Evolutionary conservation across 1,284 basidiomycete species (phyloP), one percentile per base, ranked within the genome.

Genomic region (Cutaneotrichosporon dermatis): DNA sequence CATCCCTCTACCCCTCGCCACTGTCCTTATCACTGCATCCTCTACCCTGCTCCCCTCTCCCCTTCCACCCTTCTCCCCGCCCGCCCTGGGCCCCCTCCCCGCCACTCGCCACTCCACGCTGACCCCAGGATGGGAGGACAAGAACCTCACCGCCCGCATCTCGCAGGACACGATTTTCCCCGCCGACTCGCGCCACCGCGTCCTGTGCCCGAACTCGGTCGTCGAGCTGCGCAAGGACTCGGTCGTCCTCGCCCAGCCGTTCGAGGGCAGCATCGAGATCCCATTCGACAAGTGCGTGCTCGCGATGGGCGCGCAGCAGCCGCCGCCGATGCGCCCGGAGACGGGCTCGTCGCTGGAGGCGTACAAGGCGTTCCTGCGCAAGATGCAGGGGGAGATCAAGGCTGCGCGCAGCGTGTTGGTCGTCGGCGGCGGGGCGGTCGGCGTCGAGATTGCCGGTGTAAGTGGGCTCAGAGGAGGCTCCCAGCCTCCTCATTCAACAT

Each of bases 361-460:
- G 12, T 69, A 63, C 57, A 61, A 69, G 40, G 34, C 58, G 10
- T 34, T 51, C 15, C 64, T 78, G 41, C 54, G 59, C 41, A 63
- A 65, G 39, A 64, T 66, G 37, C 78, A 79, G 59, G 50, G 64
- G 0, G 72, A 73, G 15, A 66, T 80, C 62, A 65, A 64, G 25
- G 53, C 61, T 8, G 69, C 78, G 2, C 57, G 53, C 3, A 74
- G 69, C 48, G 58, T 80, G 16, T 65, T 80, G 6, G 58, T 80
- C 13, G 62, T 79, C 39, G 79, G 79, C 25, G 79, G 74, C 49
- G 81, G 81, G 6, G 69, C 80, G 0, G 79, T 79, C 16, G 81
- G 81, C 3, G 66, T 81, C 36, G 81, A 82, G 62, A 69, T 78
- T 45, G 76, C 77, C 0, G 81, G 81, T 49, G 74, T 74, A 43